Evolutionary conservation across 345 rosid genomes (phyloP).

Genomic region (Salix purpurea): DNA sequence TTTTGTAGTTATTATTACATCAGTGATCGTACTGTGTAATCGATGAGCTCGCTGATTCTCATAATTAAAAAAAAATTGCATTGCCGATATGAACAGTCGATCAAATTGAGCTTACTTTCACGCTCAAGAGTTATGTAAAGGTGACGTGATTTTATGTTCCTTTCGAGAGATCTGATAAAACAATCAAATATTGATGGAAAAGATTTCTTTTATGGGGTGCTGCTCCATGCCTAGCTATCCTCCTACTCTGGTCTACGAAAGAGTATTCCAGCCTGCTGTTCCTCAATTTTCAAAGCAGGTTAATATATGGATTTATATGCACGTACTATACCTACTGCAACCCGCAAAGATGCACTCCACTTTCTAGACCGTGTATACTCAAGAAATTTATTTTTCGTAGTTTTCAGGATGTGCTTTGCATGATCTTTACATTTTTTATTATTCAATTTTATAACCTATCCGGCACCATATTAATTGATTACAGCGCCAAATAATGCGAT

Average conservation of each 20-base stretch:
- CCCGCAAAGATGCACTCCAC: background rate
- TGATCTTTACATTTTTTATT: too few species aligned
- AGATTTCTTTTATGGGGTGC: background rate
- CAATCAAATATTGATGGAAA: background rate
- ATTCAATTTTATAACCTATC: too few species aligned
- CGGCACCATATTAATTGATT: too few species aligned
- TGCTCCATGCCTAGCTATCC: background rate
- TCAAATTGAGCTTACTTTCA: background rate
- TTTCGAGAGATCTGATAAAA: constrained; percentile 4
- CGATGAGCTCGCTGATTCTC: background rate
- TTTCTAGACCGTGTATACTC: background rate
- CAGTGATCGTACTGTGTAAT: background rate
- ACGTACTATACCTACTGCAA: background rate
- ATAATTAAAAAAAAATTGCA: background rate
- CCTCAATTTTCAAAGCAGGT: background rate
- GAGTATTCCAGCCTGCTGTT: background rate
- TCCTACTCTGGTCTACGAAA: background rate
- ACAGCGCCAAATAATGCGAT: background rate
- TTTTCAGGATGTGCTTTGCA: too few species aligned
- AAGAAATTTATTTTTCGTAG: too few species aligned
- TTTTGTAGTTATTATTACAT: background rate
- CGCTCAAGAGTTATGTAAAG: background rate
- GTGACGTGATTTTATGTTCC: constrained; percentile 15
- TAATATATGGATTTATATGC: background rate
- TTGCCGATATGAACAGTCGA: background rate